Evolutionary conservation across 2,329 filamentous ascomycete genomes (phyloP).

Genomic region (Cladobotryum protrusum): DNA sequence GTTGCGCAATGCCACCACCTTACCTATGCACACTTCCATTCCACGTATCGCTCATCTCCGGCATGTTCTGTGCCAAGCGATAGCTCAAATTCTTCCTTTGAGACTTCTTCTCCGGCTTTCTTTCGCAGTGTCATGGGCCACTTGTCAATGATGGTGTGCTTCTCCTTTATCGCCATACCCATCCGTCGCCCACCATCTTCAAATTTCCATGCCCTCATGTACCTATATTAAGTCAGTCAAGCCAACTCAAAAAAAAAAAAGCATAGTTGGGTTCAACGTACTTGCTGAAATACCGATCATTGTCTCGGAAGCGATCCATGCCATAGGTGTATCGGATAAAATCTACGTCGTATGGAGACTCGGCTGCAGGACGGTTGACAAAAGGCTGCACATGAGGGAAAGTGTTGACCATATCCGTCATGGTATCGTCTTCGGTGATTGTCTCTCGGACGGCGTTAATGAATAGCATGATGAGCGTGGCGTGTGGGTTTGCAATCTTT

Average conservation of each 20-base stretch:
- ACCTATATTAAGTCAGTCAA: neutral
- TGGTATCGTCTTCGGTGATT: neutral
- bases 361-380: too few species aligned
- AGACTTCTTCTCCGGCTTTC: neutral
- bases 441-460: neutral
- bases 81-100: neutral
- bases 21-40: neutral
- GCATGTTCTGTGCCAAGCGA: neutral
- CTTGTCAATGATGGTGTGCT: constrained; percentile 3
- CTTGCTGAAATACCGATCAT: too few species aligned
- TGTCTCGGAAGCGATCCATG: too few species aligned
- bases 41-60: constrained; percentile 2
- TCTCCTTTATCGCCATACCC: neutral
- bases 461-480: constrained; percentile 5
- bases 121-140: neutral
- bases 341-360: too few species aligned
- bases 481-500: neutral
- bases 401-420: neutral
- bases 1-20: too few species aligned
- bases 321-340: too few species aligned
- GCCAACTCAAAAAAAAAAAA: too few species aligned
- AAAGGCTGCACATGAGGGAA: too few species aligned
- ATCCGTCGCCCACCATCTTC: neutral
- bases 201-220: neutral
- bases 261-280: too few species aligned